Conservation (phyloP, 768 basidiomycete species). For the Suillus weaverae region DNA sequence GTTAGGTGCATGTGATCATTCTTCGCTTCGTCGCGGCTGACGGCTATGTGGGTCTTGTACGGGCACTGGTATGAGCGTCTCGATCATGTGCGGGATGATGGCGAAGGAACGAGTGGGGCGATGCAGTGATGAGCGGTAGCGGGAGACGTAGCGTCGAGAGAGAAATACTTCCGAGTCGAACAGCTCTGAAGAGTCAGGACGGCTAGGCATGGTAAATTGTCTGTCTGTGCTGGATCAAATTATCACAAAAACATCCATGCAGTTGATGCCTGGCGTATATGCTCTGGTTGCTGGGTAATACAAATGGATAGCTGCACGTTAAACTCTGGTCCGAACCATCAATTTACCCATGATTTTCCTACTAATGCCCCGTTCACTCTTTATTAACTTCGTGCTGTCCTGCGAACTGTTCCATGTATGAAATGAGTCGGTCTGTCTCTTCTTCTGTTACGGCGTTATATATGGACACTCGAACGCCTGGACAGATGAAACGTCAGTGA, state of each 20-base stretch:
- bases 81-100: too few species aligned
- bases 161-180: neutral
- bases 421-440: slow-evolving; percentile 59
- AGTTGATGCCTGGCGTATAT: slow-evolving; percentile 4
- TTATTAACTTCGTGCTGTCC: slow-evolving; percentile 8
- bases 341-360: slow-evolving; percentile 2
- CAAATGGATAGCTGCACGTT: neutral
- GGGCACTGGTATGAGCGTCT: too few species aligned
- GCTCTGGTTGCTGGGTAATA: neutral
- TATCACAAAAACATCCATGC: neutral
- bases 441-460: slow-evolving; percentile 88
- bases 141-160: too few species aligned
- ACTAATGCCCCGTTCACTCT: neutral
- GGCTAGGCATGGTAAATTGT: neutral
- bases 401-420: slow-evolving; percentile 60
- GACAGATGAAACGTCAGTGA: neutral
- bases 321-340: neutral
- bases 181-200: neutral
- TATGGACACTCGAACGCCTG: slow-evolving; percentile 79
- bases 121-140: too few species aligned
- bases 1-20: too few species aligned
- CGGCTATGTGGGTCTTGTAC: too few species aligned
- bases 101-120: too few species aligned
- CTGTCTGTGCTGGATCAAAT: neutral
- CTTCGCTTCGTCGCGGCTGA: too few species aligned